These are phyloP conservation scores for Septoria petroselini DNA, from an alignment of 2,329 filamentous ascomycete genomes.

Conservation along the genomic window DNA sequence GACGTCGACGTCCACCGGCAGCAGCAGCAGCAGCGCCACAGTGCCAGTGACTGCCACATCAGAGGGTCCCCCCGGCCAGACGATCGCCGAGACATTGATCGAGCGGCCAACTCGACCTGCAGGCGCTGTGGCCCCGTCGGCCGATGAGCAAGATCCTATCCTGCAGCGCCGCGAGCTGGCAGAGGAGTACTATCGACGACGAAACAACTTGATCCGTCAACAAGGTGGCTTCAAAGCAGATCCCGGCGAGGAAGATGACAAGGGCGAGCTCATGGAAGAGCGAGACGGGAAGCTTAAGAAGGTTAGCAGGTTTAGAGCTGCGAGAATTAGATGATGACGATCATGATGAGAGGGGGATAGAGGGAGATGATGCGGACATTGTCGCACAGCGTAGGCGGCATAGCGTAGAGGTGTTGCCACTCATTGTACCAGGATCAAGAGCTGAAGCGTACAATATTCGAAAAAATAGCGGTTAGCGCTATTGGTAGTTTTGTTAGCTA, in stretches of 20 bases:
- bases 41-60: slow-evolving; percentile 1
- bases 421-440: too few species aligned
- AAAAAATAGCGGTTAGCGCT: too few species aligned
- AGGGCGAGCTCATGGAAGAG: slow-evolving; percentile 55
- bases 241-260: slow-evolving; percentile 58
- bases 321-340: slow-evolving; percentile 31
- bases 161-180: slow-evolving; percentile 74
- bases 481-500: too few species aligned
- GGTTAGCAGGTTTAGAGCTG: slow-evolving; percentile 41
- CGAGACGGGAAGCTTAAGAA: slow-evolving; percentile 40
- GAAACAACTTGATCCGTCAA: slow-evolving; percentile 77
- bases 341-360: too few species aligned
- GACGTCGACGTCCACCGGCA: not conserved
- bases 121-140: slow-evolving; percentile 35
- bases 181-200: slow-evolving; percentile 75
- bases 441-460: too few species aligned
- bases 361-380: too few species aligned
- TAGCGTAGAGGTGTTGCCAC: too few species aligned
- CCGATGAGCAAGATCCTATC: slow-evolving; percentile 56
- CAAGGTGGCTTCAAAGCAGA: slow-evolving; percentile 73
- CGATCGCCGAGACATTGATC: slow-evolving; percentile 51
- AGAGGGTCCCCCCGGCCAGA: slow-evolving; percentile 30
- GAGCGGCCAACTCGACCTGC: slow-evolving; percentile 44
- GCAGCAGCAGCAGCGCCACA: not conserved
- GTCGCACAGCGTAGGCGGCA: too few species aligned